Evolutionary conservation across 1,139 yeast species (phyloP), one percentile per base, ranked within the genome.

Genomic region (Pneumocystis sp.): DNA sequence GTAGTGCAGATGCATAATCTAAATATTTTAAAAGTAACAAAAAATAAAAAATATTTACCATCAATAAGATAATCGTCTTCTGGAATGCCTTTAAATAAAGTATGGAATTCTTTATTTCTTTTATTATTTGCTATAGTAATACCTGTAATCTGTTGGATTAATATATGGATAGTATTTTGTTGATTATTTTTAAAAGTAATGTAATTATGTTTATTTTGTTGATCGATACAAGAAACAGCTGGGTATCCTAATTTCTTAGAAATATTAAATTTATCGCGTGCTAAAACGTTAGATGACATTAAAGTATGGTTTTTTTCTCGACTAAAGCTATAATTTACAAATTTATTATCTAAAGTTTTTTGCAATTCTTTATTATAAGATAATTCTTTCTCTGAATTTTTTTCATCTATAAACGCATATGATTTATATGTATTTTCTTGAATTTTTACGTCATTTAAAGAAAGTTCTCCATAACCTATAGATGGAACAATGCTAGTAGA

Each of bases 1-100:
- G 87, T 67, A 93, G 76, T 0, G 97, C 97, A 77, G 97, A 93
- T 61, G 91, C 84, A 72, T 86, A 90, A 72, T 89, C 96, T 70
- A 40, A n/a, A 8, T 37, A 21, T 6, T 37, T 19, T 37, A 59
- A 15, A 50, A 57, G 21, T 50, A n/a, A 19, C 12, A 29, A 15
- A 34, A 34, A 25, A 31, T 56, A 19, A 34, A 57, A 21, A 63
- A 29, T 21, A 34, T 6, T 3, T n/a, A 17, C 40, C 68, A 37
- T 87, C 96, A 31, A 91, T 73, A 29, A 93, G 77, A 65, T 87
- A 78, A 73, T 90, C 97, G 57, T 85, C 82, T 59, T 79, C 75
- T 35, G 93, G 90, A 15, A 89, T 77, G 5, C 85, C 79, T 61
- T 85, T 79, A 77, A 93, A 93, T 5, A 87, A 73, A 63, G 82